These are phyloP conservation scores for Botrytis elliptica DNA, from an alignment of 2,329 filamentous ascomycete genomes.

Conservation along the genomic window DNA sequence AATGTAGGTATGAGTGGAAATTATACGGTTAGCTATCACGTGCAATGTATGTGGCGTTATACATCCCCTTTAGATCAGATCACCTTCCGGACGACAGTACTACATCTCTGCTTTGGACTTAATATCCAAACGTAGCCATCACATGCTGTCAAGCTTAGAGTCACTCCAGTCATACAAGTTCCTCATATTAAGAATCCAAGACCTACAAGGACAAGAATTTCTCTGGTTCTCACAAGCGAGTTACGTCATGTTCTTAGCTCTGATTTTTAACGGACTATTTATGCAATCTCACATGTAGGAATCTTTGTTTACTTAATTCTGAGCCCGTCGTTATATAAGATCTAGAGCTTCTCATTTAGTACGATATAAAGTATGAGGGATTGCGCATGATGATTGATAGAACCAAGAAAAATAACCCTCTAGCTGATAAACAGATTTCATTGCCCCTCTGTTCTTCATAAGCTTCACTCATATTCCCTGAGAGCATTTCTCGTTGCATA, in stretches of 20 bases:
- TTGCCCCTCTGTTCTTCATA: background rate
- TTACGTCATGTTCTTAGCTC: background rate
- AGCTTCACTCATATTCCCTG: background rate
- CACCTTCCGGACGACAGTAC: background rate
- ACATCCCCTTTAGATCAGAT: background rate
- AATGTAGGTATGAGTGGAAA: background rate
- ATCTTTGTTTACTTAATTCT: background rate
- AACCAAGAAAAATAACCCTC: background rate
- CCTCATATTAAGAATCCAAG: background rate
- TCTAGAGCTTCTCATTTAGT: accelerated
- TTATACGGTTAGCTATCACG: background rate
- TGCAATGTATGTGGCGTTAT: background rate
- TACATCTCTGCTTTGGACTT: background rate
- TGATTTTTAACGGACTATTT: background rate
- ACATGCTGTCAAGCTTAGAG: background rate
- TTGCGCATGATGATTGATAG: background rate
- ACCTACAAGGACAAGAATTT: background rate
- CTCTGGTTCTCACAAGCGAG: background rate
- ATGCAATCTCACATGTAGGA: background rate
- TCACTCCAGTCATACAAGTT: background rate
- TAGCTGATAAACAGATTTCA: background rate
- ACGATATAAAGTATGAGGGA: background rate
- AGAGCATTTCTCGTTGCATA: background rate
- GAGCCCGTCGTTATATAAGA: too few relatives aligned
- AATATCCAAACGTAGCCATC: background rate